phyloP scores from a whole-genome alignment of 2,329 filamentous ascomycete genomes.

The Lachnellula occidentalis region DNA sequence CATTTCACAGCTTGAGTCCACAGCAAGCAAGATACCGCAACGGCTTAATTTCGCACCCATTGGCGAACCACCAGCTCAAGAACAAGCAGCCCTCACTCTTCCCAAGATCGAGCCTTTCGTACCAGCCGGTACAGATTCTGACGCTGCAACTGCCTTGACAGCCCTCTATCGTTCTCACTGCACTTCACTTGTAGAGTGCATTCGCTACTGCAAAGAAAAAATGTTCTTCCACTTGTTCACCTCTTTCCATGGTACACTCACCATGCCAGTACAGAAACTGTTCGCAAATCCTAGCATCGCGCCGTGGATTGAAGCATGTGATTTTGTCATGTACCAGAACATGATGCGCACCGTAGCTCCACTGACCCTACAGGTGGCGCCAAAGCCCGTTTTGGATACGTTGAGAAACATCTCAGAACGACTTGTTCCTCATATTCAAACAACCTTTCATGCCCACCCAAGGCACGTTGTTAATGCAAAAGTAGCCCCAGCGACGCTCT shows the following conservation, averaged over 20 bases:
- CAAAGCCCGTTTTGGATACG: slow-evolving; percentile 79
- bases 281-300: slow-evolving; percentile 76
- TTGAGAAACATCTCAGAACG: slow-evolving; percentile 80
- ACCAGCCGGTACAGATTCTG: slow-evolving; percentile 74
- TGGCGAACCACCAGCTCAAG: slow-evolving; percentile 49
- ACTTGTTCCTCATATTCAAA: slow-evolving; percentile 74
- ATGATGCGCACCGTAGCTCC: slow-evolving; percentile 90
- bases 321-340: slow-evolving; percentile 92
- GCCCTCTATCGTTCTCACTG: slow-evolving; percentile 92
- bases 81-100: slow-evolving; percentile 69
- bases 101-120: slow-evolving; percentile 82
- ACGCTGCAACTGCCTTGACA: slow-evolving; percentile 78
- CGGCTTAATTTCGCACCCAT: slow-evolving; percentile 57
- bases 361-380: slow-evolving; percentile 87
- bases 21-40: slow-evolving; percentile 52
- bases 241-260: slow-evolving; percentile 92
- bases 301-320: slow-evolving; percentile 91
- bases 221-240: slow-evolving; percentile 93
- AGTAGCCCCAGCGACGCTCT: slow-evolving; percentile 80
- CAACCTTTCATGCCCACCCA: slow-evolving; percentile 81
- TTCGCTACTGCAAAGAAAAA: slow-evolving; percentile 94
- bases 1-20: slow-evolving; percentile 54
- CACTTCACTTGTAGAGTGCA: slow-evolving; percentile 90
- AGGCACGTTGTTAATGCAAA: slow-evolving; percentile 82
- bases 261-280: slow-evolving; percentile 91